Base-by-base conservation (phyloP, 805 yeast species). In the Teunomyces pallodes region DNA sequence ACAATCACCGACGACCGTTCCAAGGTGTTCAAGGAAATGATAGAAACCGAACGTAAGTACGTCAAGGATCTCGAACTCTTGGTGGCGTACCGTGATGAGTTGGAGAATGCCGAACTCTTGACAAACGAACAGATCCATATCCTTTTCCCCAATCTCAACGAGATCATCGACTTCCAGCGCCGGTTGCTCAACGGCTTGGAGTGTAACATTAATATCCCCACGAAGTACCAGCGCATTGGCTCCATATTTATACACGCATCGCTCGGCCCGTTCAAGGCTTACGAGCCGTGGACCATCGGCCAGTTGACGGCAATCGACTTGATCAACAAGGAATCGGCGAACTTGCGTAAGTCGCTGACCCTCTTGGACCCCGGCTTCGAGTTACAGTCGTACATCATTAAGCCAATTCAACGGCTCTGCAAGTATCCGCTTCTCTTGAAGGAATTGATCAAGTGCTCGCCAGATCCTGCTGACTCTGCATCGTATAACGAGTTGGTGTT, bases 401-500 rank as follows among this genome's bases (percentile, higher is more conserved):
- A 92, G 65, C 99, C 99, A 0, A 89, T 94, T 33, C 99, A 94
- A 72, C 80, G 99, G 54, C 77, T 94, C n/a, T 89, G 97, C 75
- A 89, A 91, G 64, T 94, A 94, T 66, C 99, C 98, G 1, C 70
- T 94, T 45, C 74, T 94, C 43, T 69, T 94, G 45, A 82, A 80
- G 57, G 94, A 89, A 61, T 74, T 94, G 46, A 64, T 88, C 44
- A 90, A 89, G 62, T 64, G 75, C 43, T 80, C 90, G 9, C 85
- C 82, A 32, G 68, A 63, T 45, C 46, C 29, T 16, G 49, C 55
- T 3, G 56, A 58, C 3, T 49, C 62, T 2, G 63, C 68, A 9
- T 56, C 64, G 50, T 82, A 81, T 58, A 80, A 77, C 51, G 98
- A 92, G 63, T 72, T 92, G 28, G 71, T 79, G 26, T 65, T 78